phyloP scores from a whole-genome alignment of 768 basidiomycete genomes.

The Boletellus ananiceps region DNA sequence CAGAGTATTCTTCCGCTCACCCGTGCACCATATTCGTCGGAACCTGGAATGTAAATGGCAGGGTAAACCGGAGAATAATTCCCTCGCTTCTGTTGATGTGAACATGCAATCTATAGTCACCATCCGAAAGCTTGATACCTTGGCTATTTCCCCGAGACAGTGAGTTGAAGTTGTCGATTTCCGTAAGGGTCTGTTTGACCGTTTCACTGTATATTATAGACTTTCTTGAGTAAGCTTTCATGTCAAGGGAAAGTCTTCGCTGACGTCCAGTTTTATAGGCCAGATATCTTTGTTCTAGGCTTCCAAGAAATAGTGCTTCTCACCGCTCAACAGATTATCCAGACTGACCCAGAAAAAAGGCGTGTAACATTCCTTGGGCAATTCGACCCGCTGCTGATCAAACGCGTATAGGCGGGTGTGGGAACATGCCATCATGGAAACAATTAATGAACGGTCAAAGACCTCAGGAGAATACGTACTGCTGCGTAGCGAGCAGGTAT shows the following conservation, averaged over 20 bases:
- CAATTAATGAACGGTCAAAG: conserved; percentile 65
- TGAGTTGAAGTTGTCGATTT: conserved; percentile 34
- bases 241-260: conserved; percentile 21
- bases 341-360: conserved; percentile 93
- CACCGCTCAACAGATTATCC: conserved; percentile 95
- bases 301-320: conserved; percentile 98
- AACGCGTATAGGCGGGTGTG: conserved; percentile 63
- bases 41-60: conserved; percentile 95
- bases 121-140: conserved; percentile 75
- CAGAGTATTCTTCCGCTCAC: conserved; percentile 80
- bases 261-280: conserved; percentile 39
- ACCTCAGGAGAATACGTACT: conserved; percentile 75
- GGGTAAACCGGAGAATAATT: conserved; percentile 42
- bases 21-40: conserved; percentile 77
- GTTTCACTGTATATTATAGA: conserved; percentile 6
- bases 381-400: not conserved
- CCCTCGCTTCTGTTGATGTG: conserved; percentile 5
- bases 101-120: conserved; percentile 42
- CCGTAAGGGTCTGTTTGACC: not conserved
- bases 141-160: conserved; percentile 88
- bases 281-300: conserved; percentile 85
- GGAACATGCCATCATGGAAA: conserved; percentile 79
- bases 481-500: conserved; percentile 87
- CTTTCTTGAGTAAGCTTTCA: conserved; percentile 15
- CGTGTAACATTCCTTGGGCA: conserved; percentile 25